These are phyloP conservation scores for Citropsis articulata DNA, from an alignment of 345 rosid genomes.

Conservation along the genomic window DNA sequence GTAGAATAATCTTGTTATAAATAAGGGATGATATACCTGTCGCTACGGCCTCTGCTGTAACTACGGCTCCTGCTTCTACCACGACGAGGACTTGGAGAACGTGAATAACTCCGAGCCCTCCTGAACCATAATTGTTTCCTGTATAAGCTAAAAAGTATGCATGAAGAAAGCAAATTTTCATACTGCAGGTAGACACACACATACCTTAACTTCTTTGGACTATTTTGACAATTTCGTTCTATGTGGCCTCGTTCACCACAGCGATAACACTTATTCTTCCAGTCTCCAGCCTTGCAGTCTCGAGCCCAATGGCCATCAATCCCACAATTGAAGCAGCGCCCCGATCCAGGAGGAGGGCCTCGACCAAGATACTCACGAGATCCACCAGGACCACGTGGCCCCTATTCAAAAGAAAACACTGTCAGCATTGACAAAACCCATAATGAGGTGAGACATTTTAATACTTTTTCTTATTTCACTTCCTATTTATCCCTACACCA, in stretches of 20 bases:
- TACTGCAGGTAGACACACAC: not conserved
- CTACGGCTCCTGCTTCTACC: constrained; percentile 87
- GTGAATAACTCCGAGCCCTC: constrained; percentile 61
- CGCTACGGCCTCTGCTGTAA: constrained; percentile 83
- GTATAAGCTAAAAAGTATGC: not conserved
- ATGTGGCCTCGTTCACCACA: constrained; percentile 97
- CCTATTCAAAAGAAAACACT: constrained; percentile 37
- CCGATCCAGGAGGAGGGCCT: constrained; percentile 96
- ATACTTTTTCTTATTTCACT: not conserved
- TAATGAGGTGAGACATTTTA: not conserved
- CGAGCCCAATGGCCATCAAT: constrained; percentile 98
- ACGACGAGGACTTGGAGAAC: constrained; percentile 78
- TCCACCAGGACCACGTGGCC: constrained; percentile 75
- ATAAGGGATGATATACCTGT: constrained; percentile 41
- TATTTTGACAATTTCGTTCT: constrained; percentile 89
- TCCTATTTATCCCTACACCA: no score
- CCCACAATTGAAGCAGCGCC: constrained; percentile 96
- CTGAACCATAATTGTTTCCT: constrained; percentile 21
- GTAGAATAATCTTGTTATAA: not conserved
- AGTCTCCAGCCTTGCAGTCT: constrained; percentile 95
- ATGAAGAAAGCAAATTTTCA: not conserved
- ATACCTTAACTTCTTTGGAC: constrained; percentile 78
- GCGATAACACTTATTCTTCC: constrained; percentile 96
- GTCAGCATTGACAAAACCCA: not conserved
- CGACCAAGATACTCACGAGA: constrained; percentile 78